Conservation (phyloP, 441 rosid species). For the Populus trichocarpa region DNA sequence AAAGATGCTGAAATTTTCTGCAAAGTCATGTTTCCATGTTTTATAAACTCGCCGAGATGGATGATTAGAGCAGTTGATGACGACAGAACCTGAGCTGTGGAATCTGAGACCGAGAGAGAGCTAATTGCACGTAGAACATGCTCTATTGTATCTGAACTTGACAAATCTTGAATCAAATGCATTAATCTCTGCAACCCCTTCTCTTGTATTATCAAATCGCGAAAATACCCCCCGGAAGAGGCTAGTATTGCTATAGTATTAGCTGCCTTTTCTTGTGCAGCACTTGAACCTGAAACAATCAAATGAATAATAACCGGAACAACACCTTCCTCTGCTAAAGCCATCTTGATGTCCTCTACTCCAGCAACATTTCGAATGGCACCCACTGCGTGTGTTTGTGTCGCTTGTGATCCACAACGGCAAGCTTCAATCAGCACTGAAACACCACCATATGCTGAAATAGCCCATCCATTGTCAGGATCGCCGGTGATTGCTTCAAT, state of each 20-base stretch:
- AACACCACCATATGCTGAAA: slow-evolving; percentile 67
- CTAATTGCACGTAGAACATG: slow-evolving; percentile 44
- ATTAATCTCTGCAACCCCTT: slow-evolving; percentile 55
- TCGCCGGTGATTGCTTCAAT: slow-evolving; percentile 72
- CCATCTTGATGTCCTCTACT: slow-evolving; percentile 51
- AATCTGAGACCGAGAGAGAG: slow-evolving; percentile 39
- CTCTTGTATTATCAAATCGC: slow-evolving; percentile 51
- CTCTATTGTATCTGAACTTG: slow-evolving; percentile 46
- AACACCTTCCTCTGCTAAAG: slow-evolving; percentile 68
- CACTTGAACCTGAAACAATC: slow-evolving; percentile 34
- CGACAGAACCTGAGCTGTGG: slow-evolving; percentile 36
- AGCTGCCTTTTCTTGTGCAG: slow-evolving; percentile 50
- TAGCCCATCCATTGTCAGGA: slow-evolving; percentile 65
- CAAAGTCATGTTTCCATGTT: slow-evolving; percentile 42
- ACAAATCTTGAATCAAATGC: slow-evolving; percentile 36
- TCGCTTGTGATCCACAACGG: slow-evolving; percentile 47
- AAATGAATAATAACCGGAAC: slow-evolving; percentile 53
- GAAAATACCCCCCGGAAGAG: slow-evolving; percentile 58
- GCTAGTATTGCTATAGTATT: slow-evolving; percentile 48
- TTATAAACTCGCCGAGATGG: slow-evolving; percentile 58
- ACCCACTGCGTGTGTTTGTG: slow-evolving; percentile 52
- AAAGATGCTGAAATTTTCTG: slow-evolving; percentile 61
- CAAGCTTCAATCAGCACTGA: slow-evolving; percentile 58
- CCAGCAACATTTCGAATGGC: slow-evolving; percentile 58
- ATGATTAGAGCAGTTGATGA: slow-evolving; percentile 56